Evolutionary conservation across 108 stramenopile genomes (phyloP), one percentile per base, ranked within the genome.

Genomic region (Cylindrotheca closterium): DNA sequence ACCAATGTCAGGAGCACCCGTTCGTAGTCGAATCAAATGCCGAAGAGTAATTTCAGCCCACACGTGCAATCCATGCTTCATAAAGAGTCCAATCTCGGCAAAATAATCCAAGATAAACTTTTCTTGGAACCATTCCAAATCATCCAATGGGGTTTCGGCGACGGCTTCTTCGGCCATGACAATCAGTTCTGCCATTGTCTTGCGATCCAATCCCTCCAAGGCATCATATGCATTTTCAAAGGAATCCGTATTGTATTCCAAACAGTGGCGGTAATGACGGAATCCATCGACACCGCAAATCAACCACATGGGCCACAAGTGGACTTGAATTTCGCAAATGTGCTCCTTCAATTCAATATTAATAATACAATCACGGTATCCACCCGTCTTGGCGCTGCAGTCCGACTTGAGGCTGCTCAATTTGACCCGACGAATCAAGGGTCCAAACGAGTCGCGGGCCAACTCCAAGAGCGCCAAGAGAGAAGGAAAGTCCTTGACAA

Each of bases 151-250:
- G 56, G 86, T 93, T 19, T 80, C 88, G 1, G 89, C 88, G 1
- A 93, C 92, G 1, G 92, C 92, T 59, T 93, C 92, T 75, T 93
- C 92, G 1, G 92, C 82, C 92, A 93, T 93, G 58, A 90, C 87
- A 70, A 93, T 88, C 26, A 93, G 63, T 73, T 93, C 92, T 1
- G 92, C 92, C 84, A 87, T 77, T 17, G 88, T 89, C 81, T 93
- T 93, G 60, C 92, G 81, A 63, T 93, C 92, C 49, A 93, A 64
- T 10, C 88, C 88, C 8, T 84, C 92, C 53, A 93, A 52, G 17
- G 87, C 86, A 56, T 93, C 88, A 55, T 79, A 90, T 17, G 89
- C 85, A 67, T 93, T 82, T 22, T 78, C 79, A 56, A 93, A 93
- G 0, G 89, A 82, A 57, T 93, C 92, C 2, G 88, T 93, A 25